These are phyloP conservation scores for Kodamaea arcana DNA, from an alignment of 1,139 yeast genomes.

Conservation along the genomic window DNA sequence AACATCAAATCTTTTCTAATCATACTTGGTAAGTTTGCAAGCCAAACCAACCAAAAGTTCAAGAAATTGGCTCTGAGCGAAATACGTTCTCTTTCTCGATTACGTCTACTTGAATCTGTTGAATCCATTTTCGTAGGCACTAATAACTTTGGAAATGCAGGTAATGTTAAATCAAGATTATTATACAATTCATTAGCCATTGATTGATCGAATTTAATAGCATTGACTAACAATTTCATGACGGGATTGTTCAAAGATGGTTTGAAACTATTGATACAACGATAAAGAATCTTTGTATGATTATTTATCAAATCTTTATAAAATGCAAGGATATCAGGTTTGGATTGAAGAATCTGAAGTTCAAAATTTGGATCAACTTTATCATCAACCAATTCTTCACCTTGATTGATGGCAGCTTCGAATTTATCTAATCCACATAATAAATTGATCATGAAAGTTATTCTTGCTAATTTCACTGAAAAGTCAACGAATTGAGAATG, in stretches of 20 bases:
- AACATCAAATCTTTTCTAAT: constrained; percentile 60
- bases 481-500: constrained; percentile 45
- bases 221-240: constrained; percentile 49
- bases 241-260: constrained; percentile 62
- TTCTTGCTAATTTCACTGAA: constrained; percentile 30
- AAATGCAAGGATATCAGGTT: constrained; percentile 27
- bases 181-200: constrained; percentile 56
- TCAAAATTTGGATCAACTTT: constrained; percentile 6
- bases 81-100: constrained; percentile 27
- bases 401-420: constrained; percentile 2
- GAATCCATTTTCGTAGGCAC: constrained; percentile 49
- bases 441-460: constrained; percentile 18
- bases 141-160: constrained; percentile 59
- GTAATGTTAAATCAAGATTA: constrained; percentile 62
- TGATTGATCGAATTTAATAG: constrained; percentile 43
- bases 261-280: constrained; percentile 59
- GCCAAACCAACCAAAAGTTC: constrained; percentile 55
- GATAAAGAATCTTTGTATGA: constrained; percentile 60
- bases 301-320: constrained; percentile 52
- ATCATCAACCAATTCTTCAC: constrained; percentile 1
- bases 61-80: constrained; percentile 58
- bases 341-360: constrained; percentile 10
- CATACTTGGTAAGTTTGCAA: constrained; percentile 45
- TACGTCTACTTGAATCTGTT: constrained; percentile 26
- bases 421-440: constrained; percentile 12